A percentile compares a stretch with the other conserved stretches of the same genome.
These are phyloP conservation scores for Monascus ruber DNA, from an alignment of 2,329 filamentous ascomycete genomes.

Conservation along the genomic window DNA sequence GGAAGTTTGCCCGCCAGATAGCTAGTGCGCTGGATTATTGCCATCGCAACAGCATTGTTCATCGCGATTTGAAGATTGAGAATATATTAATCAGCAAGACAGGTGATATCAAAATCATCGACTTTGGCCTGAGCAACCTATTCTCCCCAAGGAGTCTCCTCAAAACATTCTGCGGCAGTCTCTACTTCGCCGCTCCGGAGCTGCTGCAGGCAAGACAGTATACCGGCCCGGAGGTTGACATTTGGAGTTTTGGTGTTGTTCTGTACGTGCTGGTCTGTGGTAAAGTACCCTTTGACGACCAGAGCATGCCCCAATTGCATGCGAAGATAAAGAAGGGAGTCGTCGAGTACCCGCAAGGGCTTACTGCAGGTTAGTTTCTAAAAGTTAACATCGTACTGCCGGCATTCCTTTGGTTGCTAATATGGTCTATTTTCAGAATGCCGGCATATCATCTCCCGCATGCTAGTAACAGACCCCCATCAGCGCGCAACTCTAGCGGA, in stretches of 20 bases:
- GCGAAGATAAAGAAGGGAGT: conserved; percentile 97
- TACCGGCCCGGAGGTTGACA: conserved; percentile 89
- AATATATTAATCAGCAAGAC: conserved; percentile 99
- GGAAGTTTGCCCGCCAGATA: conserved; percentile 95
- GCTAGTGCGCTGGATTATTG: conserved; percentile 95
- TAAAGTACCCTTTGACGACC: conserved; percentile 96
- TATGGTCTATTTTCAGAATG: conserved; percentile 53
- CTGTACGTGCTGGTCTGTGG: conserved; percentile 94
- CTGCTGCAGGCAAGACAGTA: conserved; percentile 88
- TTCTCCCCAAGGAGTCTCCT: conserved; percentile 76
- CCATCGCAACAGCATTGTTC: conserved; percentile 95
- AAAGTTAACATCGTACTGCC: background rate
- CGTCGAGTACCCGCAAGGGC: conserved; percentile 90
- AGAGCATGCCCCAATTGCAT: conserved; percentile 96
- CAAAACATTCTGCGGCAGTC: conserved; percentile 93
- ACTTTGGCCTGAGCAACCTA: conserved; percentile 93
- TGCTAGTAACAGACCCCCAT: conserved; percentile 89
- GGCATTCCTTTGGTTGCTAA: conserved; percentile 22
- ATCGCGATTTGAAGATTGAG: conserved; percentile 95
- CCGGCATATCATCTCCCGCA: conserved; percentile 79
- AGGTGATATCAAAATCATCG: conserved; percentile 98
- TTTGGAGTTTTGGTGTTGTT: conserved; percentile 98
- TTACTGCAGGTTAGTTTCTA: conserved; percentile 62
- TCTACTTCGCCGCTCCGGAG: conserved; percentile 96
- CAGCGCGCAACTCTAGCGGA: conserved; percentile 78